Percentiles rank a stretch among this genome's conserved stretches.
Conservation (phyloP, 164 flowering plant species). For the Nelumbo lutea region DNA sequence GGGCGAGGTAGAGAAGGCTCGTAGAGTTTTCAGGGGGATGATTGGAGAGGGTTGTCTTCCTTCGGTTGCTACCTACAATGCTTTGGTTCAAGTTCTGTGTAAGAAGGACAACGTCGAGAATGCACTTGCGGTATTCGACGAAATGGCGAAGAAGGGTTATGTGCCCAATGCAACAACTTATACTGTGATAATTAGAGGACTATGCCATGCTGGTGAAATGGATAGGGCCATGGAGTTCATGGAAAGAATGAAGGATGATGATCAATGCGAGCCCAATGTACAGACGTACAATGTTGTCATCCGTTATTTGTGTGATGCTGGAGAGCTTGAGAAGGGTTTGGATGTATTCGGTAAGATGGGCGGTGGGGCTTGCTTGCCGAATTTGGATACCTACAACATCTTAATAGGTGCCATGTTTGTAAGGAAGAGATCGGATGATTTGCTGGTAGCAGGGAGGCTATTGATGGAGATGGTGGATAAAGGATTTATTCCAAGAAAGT, state of each 20-base stretch:
- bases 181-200: constrained; percentile 69
- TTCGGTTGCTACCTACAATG: constrained; percentile 78
- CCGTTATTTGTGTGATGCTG: constrained; percentile 65
- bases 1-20: constrained; percentile 67
- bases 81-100: constrained; percentile 81
- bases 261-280: constrained; percentile 62
- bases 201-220: constrained; percentile 66
- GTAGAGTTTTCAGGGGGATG: constrained; percentile 65
- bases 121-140: constrained; percentile 62
- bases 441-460: constrained; percentile 77
- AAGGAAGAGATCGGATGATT: constrained; percentile 67
- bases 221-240: constrained; percentile 60
- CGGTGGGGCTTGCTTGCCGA: constrained; percentile 62
- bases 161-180: constrained; percentile 68
- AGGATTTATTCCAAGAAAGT: constrained; percentile 71
- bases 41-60: constrained; percentile 65
- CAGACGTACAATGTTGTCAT: constrained; percentile 77
- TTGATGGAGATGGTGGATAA: constrained; percentile 85
- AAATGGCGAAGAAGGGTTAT: constrained; percentile 74
- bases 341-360: constrained; percentile 59
- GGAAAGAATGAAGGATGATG: constrained; percentile 53
- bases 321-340: constrained; percentile 70
- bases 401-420: constrained; percentile 78
- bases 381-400: constrained; percentile 82
- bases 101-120: constrained; percentile 75